A percentile compares a stretch with the other conserved stretches of the same genome.
phyloP scores from a whole-genome alignment of 2,329 filamentous ascomycete genomes.

The Exophiala oligosperma region DNA sequence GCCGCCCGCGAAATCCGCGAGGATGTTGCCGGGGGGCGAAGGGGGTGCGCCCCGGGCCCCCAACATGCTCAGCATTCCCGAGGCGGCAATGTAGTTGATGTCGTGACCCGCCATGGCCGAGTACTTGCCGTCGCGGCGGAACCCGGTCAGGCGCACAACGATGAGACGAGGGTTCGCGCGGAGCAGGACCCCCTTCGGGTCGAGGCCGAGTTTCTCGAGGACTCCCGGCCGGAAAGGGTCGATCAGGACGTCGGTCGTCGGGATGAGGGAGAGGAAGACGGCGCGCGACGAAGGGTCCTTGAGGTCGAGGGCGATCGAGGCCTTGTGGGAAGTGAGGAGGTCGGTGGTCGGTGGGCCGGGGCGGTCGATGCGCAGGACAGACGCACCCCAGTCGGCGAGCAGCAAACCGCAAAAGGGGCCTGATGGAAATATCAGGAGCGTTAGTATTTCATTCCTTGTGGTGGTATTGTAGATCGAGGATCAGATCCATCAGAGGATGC shows the following conservation, averaged over 20 bases:
- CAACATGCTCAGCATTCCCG: constrained; percentile 74
- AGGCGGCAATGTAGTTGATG: constrained; percentile 93
- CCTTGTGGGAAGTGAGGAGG: constrained; percentile 75
- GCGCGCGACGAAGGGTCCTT: constrained; percentile 69
- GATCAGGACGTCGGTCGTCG: constrained; percentile 73
- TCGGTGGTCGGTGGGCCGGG: constrained; percentile 60
- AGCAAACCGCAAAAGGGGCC: constrained; percentile 87
- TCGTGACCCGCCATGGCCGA: constrained; percentile 88
- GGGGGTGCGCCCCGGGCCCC: constrained; percentile 67
- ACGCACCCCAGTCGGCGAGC: constrained; percentile 85
- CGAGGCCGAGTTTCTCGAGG: constrained; percentile 78
- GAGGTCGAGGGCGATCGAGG: constrained; percentile 75
- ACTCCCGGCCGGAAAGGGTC: constrained; percentile 93
- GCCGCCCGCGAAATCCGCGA: constrained; percentile 90
- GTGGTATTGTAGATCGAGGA: constrained; percentile 13
- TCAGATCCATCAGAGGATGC: no score
- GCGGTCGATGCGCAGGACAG: constrained; percentile 82
- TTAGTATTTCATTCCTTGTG: neutral
- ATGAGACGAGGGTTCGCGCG: constrained; percentile 72
- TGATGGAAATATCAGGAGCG: constrained; percentile 36
- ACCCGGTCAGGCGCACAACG: constrained; percentile 84
- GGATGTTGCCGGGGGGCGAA: constrained; percentile 76
- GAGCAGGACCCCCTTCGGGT: constrained; percentile 65
- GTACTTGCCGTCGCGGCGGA: constrained; percentile 83
- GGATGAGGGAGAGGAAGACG: constrained; percentile 66